Evolutionary conservation across 495 filamentous ascomycete species (phyloP), one percentile per base, ranked within the genome.

Genomic region (Podospora pseudoanserina): DNA sequence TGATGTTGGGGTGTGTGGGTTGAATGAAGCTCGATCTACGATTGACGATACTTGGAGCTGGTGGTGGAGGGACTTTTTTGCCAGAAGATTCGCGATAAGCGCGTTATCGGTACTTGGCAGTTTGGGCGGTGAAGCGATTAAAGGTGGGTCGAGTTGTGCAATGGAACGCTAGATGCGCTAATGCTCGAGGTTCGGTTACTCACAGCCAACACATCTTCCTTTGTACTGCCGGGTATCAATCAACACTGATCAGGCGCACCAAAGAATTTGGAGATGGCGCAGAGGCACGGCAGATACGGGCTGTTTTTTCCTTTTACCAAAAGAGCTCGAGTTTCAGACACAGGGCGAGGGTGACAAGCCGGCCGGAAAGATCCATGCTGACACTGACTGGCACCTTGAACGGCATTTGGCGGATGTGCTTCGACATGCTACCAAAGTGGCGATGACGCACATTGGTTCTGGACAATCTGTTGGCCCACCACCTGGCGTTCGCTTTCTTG

Each of bases 391-490:
- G 4, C 55, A 58, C n/a, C n/a, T n/a, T 58, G 55, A 18, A 20
- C 55, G 55, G 55, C 26, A 62, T 30, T 28, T 62, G 60, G 13
- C 23, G 58, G 58, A 15, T 60, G 13, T 60, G 15, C 27, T 62
- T 27, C 60, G 30, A 28, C 60, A 28, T 58, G n/a, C 18, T 9
- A 20, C n/a, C 34, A 19, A 16, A 18, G 61, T 63, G 61, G 61
- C 61, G 61, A 63, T 63, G 61, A 63, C 61, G 61, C 61, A 63
- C 30, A 63, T 63, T 62, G 26, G 26, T 62, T 62, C 23, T 62
- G 60, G 9, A 26, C 26, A 15, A 15, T n/a, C 18, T 34, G 27
- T 58, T 58, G n/a, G 19, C n/a, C 55, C 26, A 58, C 55, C n/a
- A 58, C 55, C 18, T 58, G 55, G 55, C 55, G 55, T 58, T n/a